Evolutionary conservation across 768 basidiomycete species (phyloP).

Genomic region (Ramaria sp.): DNA sequence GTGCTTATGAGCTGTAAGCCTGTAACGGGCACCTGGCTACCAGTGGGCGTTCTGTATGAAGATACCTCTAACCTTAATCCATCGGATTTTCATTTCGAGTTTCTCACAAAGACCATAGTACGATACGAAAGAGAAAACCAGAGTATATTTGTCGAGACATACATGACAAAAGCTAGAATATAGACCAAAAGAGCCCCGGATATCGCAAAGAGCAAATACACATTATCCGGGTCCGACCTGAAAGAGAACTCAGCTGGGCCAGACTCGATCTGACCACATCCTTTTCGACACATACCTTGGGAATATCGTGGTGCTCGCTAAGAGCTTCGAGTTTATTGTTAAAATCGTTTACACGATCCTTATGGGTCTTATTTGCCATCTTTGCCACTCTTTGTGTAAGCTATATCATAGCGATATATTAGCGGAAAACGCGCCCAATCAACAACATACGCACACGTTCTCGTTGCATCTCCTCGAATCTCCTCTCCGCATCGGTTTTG

Average conservation of each 20-base stretch:
- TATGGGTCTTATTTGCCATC: constrained; percentile 78
- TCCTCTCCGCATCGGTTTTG: constrained; percentile 80
- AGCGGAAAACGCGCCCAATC: neutral
- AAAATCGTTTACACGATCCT: constrained; percentile 87
- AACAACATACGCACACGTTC: constrained; percentile 45
- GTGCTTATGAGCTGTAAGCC: constrained; percentile 10
- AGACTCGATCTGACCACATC: constrained; percentile 16
- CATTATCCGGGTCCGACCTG: constrained; percentile 84
- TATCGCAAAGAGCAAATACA: constrained; percentile 10
- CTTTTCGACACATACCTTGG: constrained; percentile 49
- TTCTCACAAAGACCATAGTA: constrained; percentile 3
- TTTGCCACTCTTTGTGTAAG: constrained; percentile 64
- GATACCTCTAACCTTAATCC: constrained; percentile 9
- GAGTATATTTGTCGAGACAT: constrained; percentile 1
- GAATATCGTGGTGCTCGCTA: constrained; percentile 92
- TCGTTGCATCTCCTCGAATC: constrained; percentile 82
- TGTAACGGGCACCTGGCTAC: constrained; percentile 3
- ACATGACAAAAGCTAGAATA: constrained; percentile 6
- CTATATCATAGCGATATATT: constrained; percentile 25
- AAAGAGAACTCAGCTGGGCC: constrained; percentile 9
- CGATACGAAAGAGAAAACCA: neutral
- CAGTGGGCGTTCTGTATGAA: constrained; percentile 9
- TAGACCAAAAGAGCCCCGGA: constrained; percentile 8
- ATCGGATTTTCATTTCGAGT: constrained; percentile 8
- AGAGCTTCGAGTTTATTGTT: constrained; percentile 77